Evolutionary conservation across 2,329 filamentous ascomycete species (phyloP), one percentile per base, ranked within the genome.

Genomic region (Basipetospora sp.): DNA sequence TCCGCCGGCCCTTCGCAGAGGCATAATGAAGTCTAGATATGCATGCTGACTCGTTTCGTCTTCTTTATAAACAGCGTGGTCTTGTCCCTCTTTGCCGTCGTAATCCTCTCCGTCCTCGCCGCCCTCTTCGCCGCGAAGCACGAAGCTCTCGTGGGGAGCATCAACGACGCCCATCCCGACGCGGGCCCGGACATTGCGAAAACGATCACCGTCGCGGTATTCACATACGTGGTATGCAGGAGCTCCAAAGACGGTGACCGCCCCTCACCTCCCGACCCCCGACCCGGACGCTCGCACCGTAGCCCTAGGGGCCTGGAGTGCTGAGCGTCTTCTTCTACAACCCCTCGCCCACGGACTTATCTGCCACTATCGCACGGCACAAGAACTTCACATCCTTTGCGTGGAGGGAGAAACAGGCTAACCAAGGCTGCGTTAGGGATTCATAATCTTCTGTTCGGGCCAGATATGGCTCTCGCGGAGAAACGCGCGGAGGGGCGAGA

Each of bases 381-480:
- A n/a, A n/a, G n/a, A n/a, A n/a, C n/a, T n/a, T n/a, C n/a, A n/a
- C n/a, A n/a, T n/a, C n/a, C n/a, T n/a, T n/a, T n/a, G n/a, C 8
- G 17, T 37, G 28, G 17, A 16, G 35, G 16, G 14, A 6, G 13
- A 29, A 14, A 4, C 5, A 33, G 18, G 22, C 15, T 17, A 34
- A 34, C 17, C 16, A 11, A 15, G 15, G n/a, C 16, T 26, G 15
- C 33, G n/a, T 4, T 18, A 92, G 87, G 76, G 70, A 13, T 94
- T 96, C 67, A 72, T 94, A 41, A 69, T 92, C 35, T 94, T 93
- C 63, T 96, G 88, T 61, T 81, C 79, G 40, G 74, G 86, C 48
- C 88, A 96, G 58, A 88, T 85, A 44, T 74, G 80, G 52, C 70
- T 94, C 43, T 85, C 94, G 58, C 62, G 83, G 50, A 78, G 85